Evolutionary conservation across 495 filamentous ascomycete species (phyloP).

Genomic region (Neurospora sp.): DNA sequence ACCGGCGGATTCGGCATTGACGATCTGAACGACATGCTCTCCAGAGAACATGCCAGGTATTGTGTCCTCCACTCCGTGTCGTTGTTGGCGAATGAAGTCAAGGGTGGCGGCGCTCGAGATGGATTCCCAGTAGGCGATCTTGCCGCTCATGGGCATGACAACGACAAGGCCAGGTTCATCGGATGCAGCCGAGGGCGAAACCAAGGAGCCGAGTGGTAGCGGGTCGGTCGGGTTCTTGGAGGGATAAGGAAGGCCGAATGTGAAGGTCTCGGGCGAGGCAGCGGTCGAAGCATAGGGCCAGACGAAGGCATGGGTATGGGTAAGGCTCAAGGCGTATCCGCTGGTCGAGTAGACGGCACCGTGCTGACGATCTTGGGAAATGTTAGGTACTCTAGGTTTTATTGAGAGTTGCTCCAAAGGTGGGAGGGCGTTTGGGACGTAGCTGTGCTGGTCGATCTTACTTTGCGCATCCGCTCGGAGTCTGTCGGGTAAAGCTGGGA

Average conservation of each 20-base stretch:
- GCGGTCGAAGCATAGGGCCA: slow-evolving; percentile 74
- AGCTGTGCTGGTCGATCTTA: slow-evolving; percentile 25
- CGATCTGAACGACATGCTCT: slow-evolving; percentile 64
- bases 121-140: slow-evolving; percentile 89
- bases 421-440: background rate
- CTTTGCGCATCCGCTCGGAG: slow-evolving; percentile 52
- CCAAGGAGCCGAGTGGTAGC: slow-evolving; percentile 69
- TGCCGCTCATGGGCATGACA: slow-evolving; percentile 71
- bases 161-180: slow-evolving; percentile 75
- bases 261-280: slow-evolving; percentile 57
- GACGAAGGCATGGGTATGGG: slow-evolving; percentile 67
- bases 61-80: slow-evolving; percentile 62
- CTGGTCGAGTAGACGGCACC: slow-evolving; percentile 55
- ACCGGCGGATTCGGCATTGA: slow-evolving; percentile 72
- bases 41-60: slow-evolving; percentile 64
- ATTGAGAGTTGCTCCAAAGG: background rate
- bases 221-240: slow-evolving; percentile 52
- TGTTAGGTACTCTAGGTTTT: slow-evolving; percentile 9
- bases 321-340: slow-evolving; percentile 69
- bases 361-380: slow-evolving; percentile 39
- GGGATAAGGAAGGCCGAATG: slow-evolving; percentile 65
- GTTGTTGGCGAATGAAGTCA: slow-evolving; percentile 65
- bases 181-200: slow-evolving; percentile 60
- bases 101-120: slow-evolving; percentile 71
- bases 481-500: slow-evolving; percentile 68